Evolutionary conservation across 2,329 filamentous ascomycete genomes (phyloP), one percentile per base, ranked within the genome.

Genomic region (Lizonia empirigonia): DNA sequence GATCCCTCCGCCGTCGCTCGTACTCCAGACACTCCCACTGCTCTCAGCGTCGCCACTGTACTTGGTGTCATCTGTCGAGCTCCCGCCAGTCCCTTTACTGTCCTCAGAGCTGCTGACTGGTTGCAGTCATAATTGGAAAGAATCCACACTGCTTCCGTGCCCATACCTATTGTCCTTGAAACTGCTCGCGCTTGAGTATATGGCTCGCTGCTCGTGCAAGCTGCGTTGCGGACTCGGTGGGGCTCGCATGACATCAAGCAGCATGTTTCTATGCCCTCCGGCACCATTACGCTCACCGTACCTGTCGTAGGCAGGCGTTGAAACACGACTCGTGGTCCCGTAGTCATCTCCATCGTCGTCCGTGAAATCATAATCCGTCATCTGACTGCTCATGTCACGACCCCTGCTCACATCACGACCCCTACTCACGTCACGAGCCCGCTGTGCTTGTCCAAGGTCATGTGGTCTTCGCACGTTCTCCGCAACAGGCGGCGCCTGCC

Each of bases 401-500:
- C n/a, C n/a, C n/a, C n/a, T n/a, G n/a, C n/a, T n/a, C n/a, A n/a
- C n/a, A n/a, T n/a, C n/a, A n/a, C n/a, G n/a, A n/a, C n/a, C n/a
- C n/a, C n/a, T n/a, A n/a, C n/a, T n/a, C n/a, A n/a, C n/a, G n/a
- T n/a, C n/a, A n/a, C n/a, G 30, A 20, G 49, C 15, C 33, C 46
- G 16, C 38, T 44, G 15, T 26, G 33, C 40, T 33, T 2, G 34
- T 22, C 7, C 23, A 26, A 15, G 24, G n/a, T 56, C 12, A 4
- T 36, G 36, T 20, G 39, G 53, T 29, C 26, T 54, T n/a, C 67
- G 54, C 32, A 70, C 52, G 18, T 70, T 63, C 13, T 42, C 60
- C 1, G 67, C 35, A 6, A 73, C 60, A 3, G 70, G 69, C 2
- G 69, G 69, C 16, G 69, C 68, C 19, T 60, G 59, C 13, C 68